phyloP scores from a whole-genome alignment of 352 stramenopile genomes.

The Pythium volutum region DNA sequence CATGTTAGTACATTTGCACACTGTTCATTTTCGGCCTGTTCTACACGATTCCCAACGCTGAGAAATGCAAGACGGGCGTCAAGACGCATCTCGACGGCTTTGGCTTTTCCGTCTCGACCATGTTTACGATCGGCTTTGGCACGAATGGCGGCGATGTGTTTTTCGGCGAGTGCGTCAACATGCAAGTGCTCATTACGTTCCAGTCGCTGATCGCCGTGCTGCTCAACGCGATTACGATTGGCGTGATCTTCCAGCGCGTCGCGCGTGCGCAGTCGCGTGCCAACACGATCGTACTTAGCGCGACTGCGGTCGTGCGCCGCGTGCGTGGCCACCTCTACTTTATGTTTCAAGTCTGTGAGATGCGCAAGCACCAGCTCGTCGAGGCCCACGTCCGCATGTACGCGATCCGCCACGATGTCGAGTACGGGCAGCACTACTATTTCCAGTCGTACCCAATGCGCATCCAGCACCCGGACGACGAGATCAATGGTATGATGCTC shows the following conservation, averaged over 20 bases:
- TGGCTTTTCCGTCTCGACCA: slow-evolving; percentile 76
- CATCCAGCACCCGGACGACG: slow-evolving; percentile 92
- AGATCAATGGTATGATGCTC: slow-evolving; percentile 88
- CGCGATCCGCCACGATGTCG: slow-evolving; percentile 81
- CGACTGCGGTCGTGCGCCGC: slow-evolving; percentile 87
- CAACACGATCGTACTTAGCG: slow-evolving; percentile 94
- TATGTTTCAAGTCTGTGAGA: slow-evolving; percentile 90
- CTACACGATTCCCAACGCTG: slow-evolving; percentile 63
- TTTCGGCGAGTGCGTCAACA: slow-evolving; percentile 91
- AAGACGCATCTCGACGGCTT: slow-evolving; percentile 69
- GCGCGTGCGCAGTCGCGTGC: slow-evolving; percentile 87
- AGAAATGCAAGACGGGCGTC: slow-evolving; percentile 68
- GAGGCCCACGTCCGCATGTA: slow-evolving; percentile 94
- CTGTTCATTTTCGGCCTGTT: slow-evolving; percentile 66
- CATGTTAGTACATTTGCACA: slow-evolving; percentile 55
- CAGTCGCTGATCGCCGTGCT: slow-evolving; percentile 91
- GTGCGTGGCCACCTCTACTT: slow-evolving; percentile 91
- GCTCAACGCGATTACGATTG: slow-evolving; percentile 93
- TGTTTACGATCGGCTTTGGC: slow-evolving; percentile 82
- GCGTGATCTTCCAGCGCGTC: slow-evolving; percentile 94
- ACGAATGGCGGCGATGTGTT: slow-evolving; percentile 78
- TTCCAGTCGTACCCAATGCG: slow-evolving; percentile 94
- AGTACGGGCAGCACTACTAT: slow-evolving; percentile 72
- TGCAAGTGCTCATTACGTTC: slow-evolving; percentile 90
- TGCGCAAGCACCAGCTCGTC: slow-evolving; percentile 94